Evolutionary conservation across 257 asterid genomes (phyloP).

Genomic region (Jaltomata sinuosa): DNA sequence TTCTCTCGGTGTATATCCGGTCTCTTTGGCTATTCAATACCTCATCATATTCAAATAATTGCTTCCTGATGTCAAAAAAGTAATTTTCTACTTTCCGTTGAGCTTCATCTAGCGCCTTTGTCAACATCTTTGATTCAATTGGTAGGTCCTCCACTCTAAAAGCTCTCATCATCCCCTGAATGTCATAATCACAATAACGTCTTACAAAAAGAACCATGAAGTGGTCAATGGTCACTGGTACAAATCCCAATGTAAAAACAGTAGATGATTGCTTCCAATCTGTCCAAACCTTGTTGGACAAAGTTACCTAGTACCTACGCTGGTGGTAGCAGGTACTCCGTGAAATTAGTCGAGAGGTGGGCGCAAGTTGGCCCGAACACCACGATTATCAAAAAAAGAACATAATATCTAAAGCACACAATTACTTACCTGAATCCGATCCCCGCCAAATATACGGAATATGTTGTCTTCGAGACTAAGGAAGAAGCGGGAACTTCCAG

Average conservation of each 20-base stretch:
- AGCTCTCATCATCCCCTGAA: conserved; percentile 96
- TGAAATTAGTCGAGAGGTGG: background rate
- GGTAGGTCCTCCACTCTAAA: conserved; percentile 98
- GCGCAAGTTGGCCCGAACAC: background rate
- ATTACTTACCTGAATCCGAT: conserved; percentile 74
- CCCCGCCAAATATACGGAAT: conserved; percentile 97
- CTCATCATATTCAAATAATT: conserved; percentile 88
- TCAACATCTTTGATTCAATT: conserved; percentile 96
- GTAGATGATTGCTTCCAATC: background rate
- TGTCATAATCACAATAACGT: conserved; percentile 13
- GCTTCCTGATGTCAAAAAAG: conserved; percentile 96
- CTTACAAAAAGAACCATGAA: background rate
- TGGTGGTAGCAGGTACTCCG: background rate
- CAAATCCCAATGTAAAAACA: background rate
- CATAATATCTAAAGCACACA: background rate
- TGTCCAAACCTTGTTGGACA: background rate
- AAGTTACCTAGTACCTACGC: background rate
- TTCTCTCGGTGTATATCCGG: conserved; percentile 89
- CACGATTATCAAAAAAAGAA: background rate
- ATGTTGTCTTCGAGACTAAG: conserved; percentile 98
- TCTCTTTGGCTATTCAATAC: conserved; percentile 99
- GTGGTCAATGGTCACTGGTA: background rate
- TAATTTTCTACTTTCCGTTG: conserved; percentile 96
- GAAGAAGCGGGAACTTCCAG: conserved; percentile 98
- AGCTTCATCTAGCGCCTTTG: conserved; percentile 98